A percentile compares a stretch with the other conserved stretches of the same genome.
Conservation (phyloP, 768 basidiomycete species). For the Phlebiopsis flavidoalba region DNA sequence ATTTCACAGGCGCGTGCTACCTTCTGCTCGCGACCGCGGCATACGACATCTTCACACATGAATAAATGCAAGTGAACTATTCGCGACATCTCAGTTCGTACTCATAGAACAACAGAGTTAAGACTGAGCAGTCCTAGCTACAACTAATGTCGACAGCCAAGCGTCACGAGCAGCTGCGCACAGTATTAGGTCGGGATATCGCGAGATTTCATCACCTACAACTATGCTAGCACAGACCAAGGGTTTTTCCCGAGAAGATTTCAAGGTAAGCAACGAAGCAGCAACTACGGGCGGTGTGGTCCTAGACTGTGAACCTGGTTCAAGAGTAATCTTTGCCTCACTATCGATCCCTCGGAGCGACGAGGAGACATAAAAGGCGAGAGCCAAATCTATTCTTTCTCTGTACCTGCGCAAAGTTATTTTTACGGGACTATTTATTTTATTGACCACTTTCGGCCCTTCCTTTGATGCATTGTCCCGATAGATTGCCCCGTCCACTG, state of each 20-base stretch:
- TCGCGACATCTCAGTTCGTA: not conserved
- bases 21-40: not conserved
- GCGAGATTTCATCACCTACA: not conserved
- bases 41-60: constrained; percentile 4
- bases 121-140: not conserved
- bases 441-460: not conserved
- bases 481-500: not conserved
- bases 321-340: not conserved
- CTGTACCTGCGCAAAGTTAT: constrained; percentile 1
- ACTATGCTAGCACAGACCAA: not conserved
- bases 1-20: constrained; percentile 2
- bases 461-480: not conserved
- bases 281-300: constrained; percentile 2
- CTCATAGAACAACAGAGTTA: constrained; percentile 8
- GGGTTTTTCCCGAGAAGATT: not conserved
- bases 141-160: not conserved
- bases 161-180: not conserved
- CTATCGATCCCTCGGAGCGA: constrained; percentile 1
- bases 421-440: not conserved
- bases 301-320: constrained; percentile 12
- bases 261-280: not conserved
- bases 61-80: constrained; percentile 8
- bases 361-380: not conserved
- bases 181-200: not conserved
- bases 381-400: not conserved